phyloP scores from a whole-genome alignment of 345 rosid genomes.

The Eucalyptus leucophloia region DNA sequence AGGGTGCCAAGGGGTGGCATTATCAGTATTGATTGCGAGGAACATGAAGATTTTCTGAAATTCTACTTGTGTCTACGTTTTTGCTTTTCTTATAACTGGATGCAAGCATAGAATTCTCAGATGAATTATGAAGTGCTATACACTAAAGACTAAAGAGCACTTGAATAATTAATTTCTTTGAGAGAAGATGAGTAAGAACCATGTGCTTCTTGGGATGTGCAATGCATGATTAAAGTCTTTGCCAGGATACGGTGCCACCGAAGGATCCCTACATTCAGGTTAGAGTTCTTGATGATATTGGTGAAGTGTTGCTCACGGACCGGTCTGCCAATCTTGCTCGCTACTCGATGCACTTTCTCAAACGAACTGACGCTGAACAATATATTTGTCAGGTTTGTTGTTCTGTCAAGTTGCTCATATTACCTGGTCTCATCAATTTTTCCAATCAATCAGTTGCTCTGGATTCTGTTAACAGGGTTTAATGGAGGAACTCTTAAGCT shows the following conservation, averaged over 20 bases:
- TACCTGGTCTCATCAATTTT: background rate
- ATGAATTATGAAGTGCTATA: background rate
- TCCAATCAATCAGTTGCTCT: background rate
- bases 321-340: slow-evolving; percentile 62
- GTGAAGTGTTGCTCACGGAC: slow-evolving; percentile 48
- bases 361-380: slow-evolving; percentile 88
- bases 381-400: slow-evolving; percentile 75
- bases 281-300: slow-evolving; percentile 74
- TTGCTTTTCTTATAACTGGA: background rate
- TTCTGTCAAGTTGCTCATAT: background rate
- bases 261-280: slow-evolving; percentile 94
- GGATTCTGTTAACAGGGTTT: slow-evolving; percentile 45
- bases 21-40: background rate
- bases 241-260: slow-evolving; percentile 93
- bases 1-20: background rate
- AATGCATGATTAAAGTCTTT: background rate
- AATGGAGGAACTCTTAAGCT: slow-evolving; percentile 80
- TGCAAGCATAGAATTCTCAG: background rate
- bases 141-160: background rate
- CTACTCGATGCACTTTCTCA: slow-evolving; percentile 89
- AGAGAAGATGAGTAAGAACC: background rate
- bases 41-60: background rate
- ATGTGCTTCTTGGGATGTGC: background rate
- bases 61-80: background rate
- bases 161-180: background rate